A percentile compares a stretch with the other conserved stretches of the same genome.
Conservation (phyloP, 495 filamentous ascomycete species). For the Penicillium odoratum region DNA sequence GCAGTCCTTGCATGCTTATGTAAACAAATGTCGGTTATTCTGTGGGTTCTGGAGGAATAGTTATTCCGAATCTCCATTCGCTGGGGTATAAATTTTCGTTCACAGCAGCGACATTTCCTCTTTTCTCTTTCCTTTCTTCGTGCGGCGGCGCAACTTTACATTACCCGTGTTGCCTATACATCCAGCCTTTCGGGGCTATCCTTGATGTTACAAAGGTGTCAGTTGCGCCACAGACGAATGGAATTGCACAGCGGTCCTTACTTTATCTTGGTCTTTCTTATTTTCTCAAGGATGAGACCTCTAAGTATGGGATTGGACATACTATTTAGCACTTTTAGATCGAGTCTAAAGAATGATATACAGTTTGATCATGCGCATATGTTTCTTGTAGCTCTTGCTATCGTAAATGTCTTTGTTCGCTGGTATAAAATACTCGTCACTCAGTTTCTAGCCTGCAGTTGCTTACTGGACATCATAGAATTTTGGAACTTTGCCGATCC, state of each 20-base stretch:
- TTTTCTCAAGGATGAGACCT: slow-evolving; percentile 45
- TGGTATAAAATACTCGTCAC: not conserved
- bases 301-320: slow-evolving; percentile 56
- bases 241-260: slow-evolving; percentile 53
- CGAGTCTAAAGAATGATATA: not conserved
- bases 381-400: not conserved
- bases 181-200: slow-evolving; percentile 30
- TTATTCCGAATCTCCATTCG: not conserved
- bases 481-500: not conserved
- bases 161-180: slow-evolving; percentile 57
- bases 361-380: not conserved
- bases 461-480: not conserved
- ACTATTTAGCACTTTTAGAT: slow-evolving; percentile 16
- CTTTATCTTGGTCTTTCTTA: slow-evolving; percentile 50
- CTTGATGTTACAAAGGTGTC: slow-evolving; percentile 57
- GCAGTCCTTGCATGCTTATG: slow-evolving; percentile 8
- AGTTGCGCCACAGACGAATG: slow-evolving; percentile 59
- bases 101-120: slow-evolving; percentile 18
- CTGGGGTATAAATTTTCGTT: slow-evolving; percentile 31
- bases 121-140: slow-evolving; percentile 53
- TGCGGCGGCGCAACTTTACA: slow-evolving; percentile 59
- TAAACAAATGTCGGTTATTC: slow-evolving; percentile 1
- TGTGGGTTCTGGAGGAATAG: not conserved
- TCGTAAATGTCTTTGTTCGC: not conserved
- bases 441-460: not conserved